Conservation (phyloP, 176 grass and related monocot species). For the Eleusine indica region DNA sequence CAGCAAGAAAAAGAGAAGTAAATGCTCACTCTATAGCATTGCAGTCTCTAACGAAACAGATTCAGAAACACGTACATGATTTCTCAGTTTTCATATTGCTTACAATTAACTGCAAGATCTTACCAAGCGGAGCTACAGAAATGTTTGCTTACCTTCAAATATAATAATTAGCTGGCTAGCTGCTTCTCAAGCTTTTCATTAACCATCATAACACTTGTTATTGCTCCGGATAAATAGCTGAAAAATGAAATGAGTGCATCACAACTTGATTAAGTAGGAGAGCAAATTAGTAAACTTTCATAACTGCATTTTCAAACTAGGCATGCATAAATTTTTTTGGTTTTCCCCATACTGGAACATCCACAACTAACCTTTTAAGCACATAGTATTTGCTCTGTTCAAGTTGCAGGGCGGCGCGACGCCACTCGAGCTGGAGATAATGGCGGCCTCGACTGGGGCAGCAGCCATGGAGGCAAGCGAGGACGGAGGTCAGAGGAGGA, state of each 20-base stretch:
- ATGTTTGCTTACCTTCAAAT: slow-evolving; percentile 40
- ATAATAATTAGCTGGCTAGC: neutral
- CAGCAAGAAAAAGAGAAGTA: neutral
- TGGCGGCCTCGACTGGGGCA: no score
- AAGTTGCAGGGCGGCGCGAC: no score
- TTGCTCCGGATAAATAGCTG: slow-evolving; percentile 40
- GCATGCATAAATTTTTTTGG: no score
- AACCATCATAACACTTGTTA: slow-evolving; percentile 38
- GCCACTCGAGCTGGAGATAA: no score
- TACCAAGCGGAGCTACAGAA: neutral
- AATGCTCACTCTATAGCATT: neutral
- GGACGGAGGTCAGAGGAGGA: no score
- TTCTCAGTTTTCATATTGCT: neutral
- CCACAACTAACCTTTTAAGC: no score
- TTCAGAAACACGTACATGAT: slow-evolving; percentile 1
- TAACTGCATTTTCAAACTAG: no score
- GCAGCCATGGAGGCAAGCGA: no score
- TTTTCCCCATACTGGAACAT: no score
- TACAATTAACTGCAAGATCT: slow-evolving; percentile 2
- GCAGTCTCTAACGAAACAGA: neutral
- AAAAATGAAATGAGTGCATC: neutral
- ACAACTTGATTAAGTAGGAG: neutral
- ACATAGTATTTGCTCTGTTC: no score
- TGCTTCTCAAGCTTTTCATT: slow-evolving; percentile 61
- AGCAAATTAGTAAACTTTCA: no score